Conservation (phyloP, 2,329 filamentous ascomycete genomes). For the Ceratocystis destructans region DNA sequence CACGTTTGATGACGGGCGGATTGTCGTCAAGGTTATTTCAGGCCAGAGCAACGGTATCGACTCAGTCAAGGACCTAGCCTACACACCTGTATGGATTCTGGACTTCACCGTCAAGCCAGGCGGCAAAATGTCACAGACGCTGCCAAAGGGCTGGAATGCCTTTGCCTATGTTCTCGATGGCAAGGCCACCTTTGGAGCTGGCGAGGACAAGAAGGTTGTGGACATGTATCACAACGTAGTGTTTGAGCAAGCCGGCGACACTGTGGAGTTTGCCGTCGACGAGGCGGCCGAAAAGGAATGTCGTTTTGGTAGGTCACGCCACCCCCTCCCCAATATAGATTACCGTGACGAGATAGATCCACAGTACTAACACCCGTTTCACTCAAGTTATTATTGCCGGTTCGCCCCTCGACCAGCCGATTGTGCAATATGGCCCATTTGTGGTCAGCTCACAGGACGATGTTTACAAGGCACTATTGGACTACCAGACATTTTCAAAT, state of each 20-base stretch:
- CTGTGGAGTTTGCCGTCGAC: conserved; percentile 56
- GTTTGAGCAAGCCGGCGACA: conserved; percentile 67
- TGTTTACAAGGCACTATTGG: conserved; percentile 61
- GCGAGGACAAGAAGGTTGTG: conserved; percentile 38
- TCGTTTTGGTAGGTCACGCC: conserved; percentile 31
- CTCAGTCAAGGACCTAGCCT: conserved; percentile 76
- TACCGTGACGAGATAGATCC: no score
- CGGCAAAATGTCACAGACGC: conserved; percentile 56
- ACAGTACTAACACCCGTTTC: conserved; percentile 2
- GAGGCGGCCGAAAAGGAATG: conserved; percentile 46
- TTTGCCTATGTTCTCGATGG: conserved; percentile 81
- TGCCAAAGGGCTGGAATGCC: conserved; percentile 75
- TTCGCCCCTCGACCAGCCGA: conserved; percentile 62
- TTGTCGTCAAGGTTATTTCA: conserved; percentile 78
- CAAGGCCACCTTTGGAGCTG: conserved; percentile 47
- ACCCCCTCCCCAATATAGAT: background rate
- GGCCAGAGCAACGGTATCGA: conserved; percentile 75
- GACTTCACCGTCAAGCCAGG: conserved; percentile 72
- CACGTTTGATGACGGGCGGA: conserved; percentile 56
- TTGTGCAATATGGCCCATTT: conserved; percentile 77
- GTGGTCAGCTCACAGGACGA: conserved; percentile 60
- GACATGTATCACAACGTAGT: conserved; percentile 76
- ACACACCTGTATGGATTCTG: conserved; percentile 93
- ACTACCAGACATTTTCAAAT: conserved; percentile 59
- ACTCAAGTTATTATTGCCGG: conserved; percentile 55